A percentile compares a stretch with the other conserved stretches of the same genome.
Evolutionary conservation across 208 protist genomes (phyloP).

Genomic region (Leishmania lainsoni): DNA sequence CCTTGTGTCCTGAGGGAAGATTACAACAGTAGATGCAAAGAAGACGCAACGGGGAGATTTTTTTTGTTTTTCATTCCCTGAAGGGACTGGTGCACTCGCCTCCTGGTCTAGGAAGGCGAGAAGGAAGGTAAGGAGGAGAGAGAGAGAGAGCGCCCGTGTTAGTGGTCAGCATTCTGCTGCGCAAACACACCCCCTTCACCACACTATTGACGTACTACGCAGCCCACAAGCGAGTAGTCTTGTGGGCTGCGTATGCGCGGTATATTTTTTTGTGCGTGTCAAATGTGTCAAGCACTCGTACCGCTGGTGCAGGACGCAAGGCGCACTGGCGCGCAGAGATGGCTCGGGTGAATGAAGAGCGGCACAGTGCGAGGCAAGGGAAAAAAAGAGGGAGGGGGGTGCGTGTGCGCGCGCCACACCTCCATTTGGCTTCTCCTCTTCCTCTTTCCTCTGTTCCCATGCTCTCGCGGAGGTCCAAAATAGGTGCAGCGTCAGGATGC

Average conservation of each 20-base stretch:
- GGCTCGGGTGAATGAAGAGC: background rate
- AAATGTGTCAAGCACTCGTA: background rate
- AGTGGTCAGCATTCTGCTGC: constrained; percentile 1
- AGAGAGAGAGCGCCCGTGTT: background rate
- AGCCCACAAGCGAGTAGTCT: background rate
- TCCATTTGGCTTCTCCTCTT: background rate
- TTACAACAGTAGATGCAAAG: too few species aligned
- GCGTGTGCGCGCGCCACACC: background rate
- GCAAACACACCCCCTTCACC: background rate
- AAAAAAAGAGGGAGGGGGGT: background rate
- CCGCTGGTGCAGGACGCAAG: background rate
- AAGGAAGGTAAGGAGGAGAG: background rate
- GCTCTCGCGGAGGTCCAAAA: background rate
- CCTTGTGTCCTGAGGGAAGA: background rate
- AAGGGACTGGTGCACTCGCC: background rate
- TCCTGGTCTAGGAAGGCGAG: background rate
- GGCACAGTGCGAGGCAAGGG: background rate
- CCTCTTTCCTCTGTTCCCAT: background rate
- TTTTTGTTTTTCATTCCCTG: background rate
- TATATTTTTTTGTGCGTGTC: background rate
- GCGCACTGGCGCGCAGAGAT: background rate
- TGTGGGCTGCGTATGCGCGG: background rate
- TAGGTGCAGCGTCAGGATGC: background rate
- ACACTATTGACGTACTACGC: background rate
- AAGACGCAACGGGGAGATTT: too few species aligned